These are phyloP conservation scores for Collybia sordida DNA, from an alignment of 768 basidiomycete genomes.

Conservation along the genomic window DNA sequence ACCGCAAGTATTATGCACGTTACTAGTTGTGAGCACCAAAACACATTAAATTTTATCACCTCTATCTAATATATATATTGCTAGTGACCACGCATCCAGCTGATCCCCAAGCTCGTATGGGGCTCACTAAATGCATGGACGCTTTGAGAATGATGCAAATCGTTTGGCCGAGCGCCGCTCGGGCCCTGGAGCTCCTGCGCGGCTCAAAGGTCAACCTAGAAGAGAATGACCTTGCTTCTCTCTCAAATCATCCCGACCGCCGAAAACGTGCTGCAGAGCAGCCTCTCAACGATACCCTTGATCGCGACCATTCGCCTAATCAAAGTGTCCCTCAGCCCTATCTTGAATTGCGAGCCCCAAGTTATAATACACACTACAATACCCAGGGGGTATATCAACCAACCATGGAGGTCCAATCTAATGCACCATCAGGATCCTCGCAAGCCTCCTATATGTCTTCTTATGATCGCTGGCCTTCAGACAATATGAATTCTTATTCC, in stretches of 20 bases:
- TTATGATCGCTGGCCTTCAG: constrained; percentile 48
- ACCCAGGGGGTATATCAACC: background rate
- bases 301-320: background rate
- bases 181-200: constrained; percentile 70
- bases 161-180: constrained; percentile 76
- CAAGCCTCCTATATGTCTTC: constrained; percentile 24
- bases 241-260: constrained; percentile 30
- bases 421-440: constrained; percentile 6
- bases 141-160: constrained; percentile 62
- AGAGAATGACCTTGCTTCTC: constrained; percentile 16
- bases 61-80: background rate
- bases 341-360: background rate
- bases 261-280: constrained; percentile 64
- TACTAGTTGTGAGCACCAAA: constrained; percentile 53
- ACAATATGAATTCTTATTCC: constrained; percentile 20
- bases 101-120: constrained; percentile 69
- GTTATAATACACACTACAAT: background rate
- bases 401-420: background rate
- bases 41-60: background rate
- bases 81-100: constrained; percentile 61
- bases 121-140: constrained; percentile 67
- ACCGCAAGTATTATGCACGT: constrained; percentile 81
- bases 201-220: constrained; percentile 51
- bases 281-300: constrained; percentile 33
- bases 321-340: background rate